Evolutionary conservation across 441 rosid species (phyloP).

Genomic region (Erodium moschatum): DNA sequence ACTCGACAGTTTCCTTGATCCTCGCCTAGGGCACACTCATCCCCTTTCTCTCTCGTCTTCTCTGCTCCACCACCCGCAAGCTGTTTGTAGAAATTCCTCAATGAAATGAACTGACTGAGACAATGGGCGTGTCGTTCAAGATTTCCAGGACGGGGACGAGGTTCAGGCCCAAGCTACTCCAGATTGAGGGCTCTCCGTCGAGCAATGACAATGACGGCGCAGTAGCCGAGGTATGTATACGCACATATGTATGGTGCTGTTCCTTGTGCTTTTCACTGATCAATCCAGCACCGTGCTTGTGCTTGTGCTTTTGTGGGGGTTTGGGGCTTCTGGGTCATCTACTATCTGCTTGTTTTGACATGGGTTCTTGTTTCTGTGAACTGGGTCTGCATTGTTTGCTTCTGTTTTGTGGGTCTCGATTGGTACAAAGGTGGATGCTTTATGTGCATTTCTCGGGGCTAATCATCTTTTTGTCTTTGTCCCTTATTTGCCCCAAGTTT

Average conservation of each 20-base stretch:
- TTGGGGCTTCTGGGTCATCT: constrained; percentile 6
- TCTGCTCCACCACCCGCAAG: not conserved
- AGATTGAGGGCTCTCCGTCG: not conserved
- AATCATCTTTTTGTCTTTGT: not conserved
- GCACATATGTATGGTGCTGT: not conserved
- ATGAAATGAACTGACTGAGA: constrained; percentile 7
- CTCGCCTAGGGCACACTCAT: constrained; percentile 12
- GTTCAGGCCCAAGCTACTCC: constrained; percentile 19
- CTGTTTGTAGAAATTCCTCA: constrained; percentile 8
- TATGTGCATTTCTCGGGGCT: not conserved
- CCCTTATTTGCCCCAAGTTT: not conserved
- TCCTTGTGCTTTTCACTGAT: not conserved
- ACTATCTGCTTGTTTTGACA: constrained; percentile 8
- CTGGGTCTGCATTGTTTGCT: constrained; percentile 2
- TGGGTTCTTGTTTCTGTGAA: constrained; percentile 13
- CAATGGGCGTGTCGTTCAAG: constrained; percentile 24
- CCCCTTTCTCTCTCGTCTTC: not conserved
- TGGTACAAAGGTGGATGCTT: not conserved
- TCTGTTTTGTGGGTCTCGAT: not conserved
- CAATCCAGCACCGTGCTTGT: not conserved
- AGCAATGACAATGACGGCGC: constrained; percentile 1
- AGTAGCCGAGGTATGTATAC: not conserved
- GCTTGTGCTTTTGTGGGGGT: constrained; percentile 10
- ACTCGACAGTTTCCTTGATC: constrained; percentile 4
- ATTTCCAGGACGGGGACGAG: constrained; percentile 18